These are phyloP conservation scores for Colletotrichum plurivorum DNA, from an alignment of 2,329 filamentous ascomycete genomes.

Conservation along the genomic window DNA sequence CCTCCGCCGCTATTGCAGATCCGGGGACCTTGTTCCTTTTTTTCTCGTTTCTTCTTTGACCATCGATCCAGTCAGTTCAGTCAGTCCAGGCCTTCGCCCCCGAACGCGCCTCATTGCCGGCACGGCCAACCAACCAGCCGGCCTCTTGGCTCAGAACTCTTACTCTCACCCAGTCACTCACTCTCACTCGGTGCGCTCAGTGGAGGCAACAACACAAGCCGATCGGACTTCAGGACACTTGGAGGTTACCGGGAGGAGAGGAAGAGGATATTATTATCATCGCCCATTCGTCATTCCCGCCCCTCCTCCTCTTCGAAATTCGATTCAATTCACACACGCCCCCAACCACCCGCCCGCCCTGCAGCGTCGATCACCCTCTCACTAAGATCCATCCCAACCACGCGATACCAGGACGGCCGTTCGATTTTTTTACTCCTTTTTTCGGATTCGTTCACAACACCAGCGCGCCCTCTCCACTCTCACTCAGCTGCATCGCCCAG, in stretches of 20 bases:
- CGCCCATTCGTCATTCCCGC: slow-evolving; percentile 8
- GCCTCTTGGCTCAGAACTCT: neutral
- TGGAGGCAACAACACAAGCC: neutral
- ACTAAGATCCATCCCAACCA: slow-evolving; percentile 26
- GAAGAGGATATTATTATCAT: slow-evolving; percentile 9
- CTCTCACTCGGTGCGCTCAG: neutral
- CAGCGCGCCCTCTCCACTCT: too few species aligned
- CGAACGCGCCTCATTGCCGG: slow-evolving; percentile 1
- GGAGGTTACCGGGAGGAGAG: too few species aligned
- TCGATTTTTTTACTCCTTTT: neutral
- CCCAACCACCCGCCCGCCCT: slow-evolving; percentile 27
- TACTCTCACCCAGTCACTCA: neutral
- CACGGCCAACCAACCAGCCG: slow-evolving; percentile 4
- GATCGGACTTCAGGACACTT: neutral
- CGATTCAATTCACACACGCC: slow-evolving; percentile 2
- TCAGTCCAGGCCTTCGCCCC: slow-evolving; percentile 1
- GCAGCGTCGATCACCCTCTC: slow-evolving; percentile 35
- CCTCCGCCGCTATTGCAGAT: slow-evolving; percentile 8
- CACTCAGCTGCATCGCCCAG: neutral
- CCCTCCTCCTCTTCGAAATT: neutral
- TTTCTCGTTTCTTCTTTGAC: slow-evolving; percentile 13
- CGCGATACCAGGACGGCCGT: neutral
- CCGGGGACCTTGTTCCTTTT: slow-evolving; percentile 17
- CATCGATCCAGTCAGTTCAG: neutral
- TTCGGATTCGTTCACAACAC: too few species aligned